A percentile compares a stretch with the other conserved stretches of the same genome.
Conservation (phyloP, 2,329 filamentous ascomycete genomes). For the Trichophyton schoenleinii region DNA sequence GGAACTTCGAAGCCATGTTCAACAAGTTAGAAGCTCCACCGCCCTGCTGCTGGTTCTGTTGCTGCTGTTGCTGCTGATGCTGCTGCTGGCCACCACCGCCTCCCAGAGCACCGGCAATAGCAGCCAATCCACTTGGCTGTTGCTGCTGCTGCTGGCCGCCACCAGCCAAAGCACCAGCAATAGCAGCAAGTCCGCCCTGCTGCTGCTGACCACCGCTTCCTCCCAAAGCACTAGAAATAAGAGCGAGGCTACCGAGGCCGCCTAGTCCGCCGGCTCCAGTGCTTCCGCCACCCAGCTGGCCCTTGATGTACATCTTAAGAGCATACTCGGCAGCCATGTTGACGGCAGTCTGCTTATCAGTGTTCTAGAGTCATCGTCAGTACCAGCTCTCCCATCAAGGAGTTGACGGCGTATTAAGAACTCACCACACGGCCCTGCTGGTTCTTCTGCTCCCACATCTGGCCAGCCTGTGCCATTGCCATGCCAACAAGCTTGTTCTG, state of each 20-base stretch:
- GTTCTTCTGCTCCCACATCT: conserved; percentile 55
- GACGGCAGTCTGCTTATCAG: conserved; percentile 69
- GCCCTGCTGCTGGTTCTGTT: not conserved
- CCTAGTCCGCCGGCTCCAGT: conserved; percentile 34
- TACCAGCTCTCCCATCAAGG: not conserved
- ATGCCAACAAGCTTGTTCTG: conserved; percentile 73
- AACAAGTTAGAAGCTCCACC: conserved; percentile 7
- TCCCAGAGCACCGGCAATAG: conserved; percentile 37
- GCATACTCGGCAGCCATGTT: conserved; percentile 74
- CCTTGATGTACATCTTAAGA: conserved; percentile 83
- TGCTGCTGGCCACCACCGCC: not conserved
- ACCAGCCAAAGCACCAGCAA: conserved; percentile 35
- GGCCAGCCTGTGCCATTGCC: conserved; percentile 78
- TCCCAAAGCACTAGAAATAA: conserved; percentile 36
- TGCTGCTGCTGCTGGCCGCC: not conserved
- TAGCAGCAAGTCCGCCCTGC: conserved; percentile 33
- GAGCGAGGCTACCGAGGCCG: conserved; percentile 31
- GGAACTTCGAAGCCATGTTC: conserved; percentile 19
- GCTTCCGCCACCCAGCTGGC: conserved; percentile 44
- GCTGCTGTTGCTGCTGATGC: not conserved
- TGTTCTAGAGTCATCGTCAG: conserved; percentile 25
- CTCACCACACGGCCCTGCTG: conserved; percentile 41
- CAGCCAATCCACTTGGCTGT: conserved; percentile 32
- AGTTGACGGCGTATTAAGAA: not conserved
- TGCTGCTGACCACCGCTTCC: not conserved